phyloP scores from a whole-genome alignment of 495 filamentous ascomycete species.

The Penicillium samsonianum region DNA sequence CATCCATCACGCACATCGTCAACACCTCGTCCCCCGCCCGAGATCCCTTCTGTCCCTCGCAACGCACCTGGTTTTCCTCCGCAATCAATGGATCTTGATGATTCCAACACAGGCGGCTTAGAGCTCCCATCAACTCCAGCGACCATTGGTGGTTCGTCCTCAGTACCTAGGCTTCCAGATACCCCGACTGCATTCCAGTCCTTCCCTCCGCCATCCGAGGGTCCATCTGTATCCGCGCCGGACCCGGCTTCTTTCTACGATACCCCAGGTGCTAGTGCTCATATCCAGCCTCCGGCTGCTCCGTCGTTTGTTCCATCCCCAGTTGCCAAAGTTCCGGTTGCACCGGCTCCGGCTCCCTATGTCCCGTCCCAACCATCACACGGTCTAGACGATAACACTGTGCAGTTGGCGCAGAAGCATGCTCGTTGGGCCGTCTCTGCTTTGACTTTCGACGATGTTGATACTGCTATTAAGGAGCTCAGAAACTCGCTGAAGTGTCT shows the following conservation, averaged over 20 bases:
- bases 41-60: slow-evolving; percentile 29
- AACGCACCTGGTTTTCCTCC: slow-evolving; percentile 24
- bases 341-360: slow-evolving; percentile 24
- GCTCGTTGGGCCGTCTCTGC: slow-evolving; percentile 97
- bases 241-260: slow-evolving; percentile 40
- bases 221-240: slow-evolving; percentile 28
- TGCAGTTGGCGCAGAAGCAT: slow-evolving; percentile 85
- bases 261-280: slow-evolving; percentile 21
- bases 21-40: slow-evolving; percentile 31
- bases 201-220: slow-evolving; percentile 45
- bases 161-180: slow-evolving; percentile 41
- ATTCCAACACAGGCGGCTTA: slow-evolving; percentile 22
- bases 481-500: slow-evolving; percentile 63
- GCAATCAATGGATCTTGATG: slow-evolving; percentile 24
- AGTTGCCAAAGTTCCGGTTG: slow-evolving; percentile 15
- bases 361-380: slow-evolving; percentile 29
- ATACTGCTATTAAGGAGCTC: slow-evolving; percentile 86
- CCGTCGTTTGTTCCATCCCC: slow-evolving; percentile 25
- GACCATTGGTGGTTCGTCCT: slow-evolving; percentile 32
- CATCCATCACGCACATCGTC: slow-evolving; percentile 54
- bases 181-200: slow-evolving; percentile 47
- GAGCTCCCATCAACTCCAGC: slow-evolving; percentile 46
- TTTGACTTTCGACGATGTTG: slow-evolving; percentile 92
- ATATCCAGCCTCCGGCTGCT: slow-evolving; percentile 28
- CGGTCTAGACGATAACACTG: slow-evolving; percentile 68